phyloP scores from a whole-genome alignment of 148 eudicot species.

The Dysphania ambrosioides region DNA sequence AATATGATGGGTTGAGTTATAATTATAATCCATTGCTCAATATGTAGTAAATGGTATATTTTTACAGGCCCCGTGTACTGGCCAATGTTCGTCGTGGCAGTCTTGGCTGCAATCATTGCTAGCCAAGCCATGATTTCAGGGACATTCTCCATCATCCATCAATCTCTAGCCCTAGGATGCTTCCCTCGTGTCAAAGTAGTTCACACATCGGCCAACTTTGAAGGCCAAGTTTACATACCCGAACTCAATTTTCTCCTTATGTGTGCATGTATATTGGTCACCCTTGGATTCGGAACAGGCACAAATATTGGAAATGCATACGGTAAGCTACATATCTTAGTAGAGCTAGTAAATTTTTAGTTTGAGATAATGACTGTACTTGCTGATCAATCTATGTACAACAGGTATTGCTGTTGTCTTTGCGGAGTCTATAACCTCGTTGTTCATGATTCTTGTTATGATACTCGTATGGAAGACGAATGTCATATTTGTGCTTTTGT shows the following conservation, averaged over 20 bases:
- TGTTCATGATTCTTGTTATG: slow-evolving; percentile 40
- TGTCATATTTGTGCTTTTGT: slow-evolving; percentile 28
- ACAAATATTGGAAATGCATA: slow-evolving; percentile 36
- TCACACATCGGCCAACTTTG: slow-evolving; percentile 33
- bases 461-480: slow-evolving; percentile 43
- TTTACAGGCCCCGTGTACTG: slow-evolving; percentile 34
- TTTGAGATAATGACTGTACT: background rate
- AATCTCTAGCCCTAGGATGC: slow-evolving; percentile 30
- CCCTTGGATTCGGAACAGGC: slow-evolving; percentile 26
- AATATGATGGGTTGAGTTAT: too few relatives aligned
- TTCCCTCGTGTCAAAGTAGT: slow-evolving; percentile 37
- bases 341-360: background rate
- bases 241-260: slow-evolving; percentile 32
- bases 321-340: slow-evolving; percentile 20
- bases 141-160: slow-evolving; percentile 41
- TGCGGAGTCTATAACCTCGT: slow-evolving; percentile 38
- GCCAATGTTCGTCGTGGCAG: slow-evolving; percentile 45
- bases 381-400: background rate
- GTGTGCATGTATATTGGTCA: slow-evolving; percentile 27
- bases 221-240: slow-evolving; percentile 40
- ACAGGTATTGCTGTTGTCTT: slow-evolving; percentile 47
- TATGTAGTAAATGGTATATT: background rate
- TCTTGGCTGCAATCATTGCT: slow-evolving; percentile 47
- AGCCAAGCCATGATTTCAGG: slow-evolving; percentile 49
- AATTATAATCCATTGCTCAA: too few relatives aligned